phyloP scores from a whole-genome alignment of 768 basidiomycete genomes.

The Ramaria rubella region DNA sequence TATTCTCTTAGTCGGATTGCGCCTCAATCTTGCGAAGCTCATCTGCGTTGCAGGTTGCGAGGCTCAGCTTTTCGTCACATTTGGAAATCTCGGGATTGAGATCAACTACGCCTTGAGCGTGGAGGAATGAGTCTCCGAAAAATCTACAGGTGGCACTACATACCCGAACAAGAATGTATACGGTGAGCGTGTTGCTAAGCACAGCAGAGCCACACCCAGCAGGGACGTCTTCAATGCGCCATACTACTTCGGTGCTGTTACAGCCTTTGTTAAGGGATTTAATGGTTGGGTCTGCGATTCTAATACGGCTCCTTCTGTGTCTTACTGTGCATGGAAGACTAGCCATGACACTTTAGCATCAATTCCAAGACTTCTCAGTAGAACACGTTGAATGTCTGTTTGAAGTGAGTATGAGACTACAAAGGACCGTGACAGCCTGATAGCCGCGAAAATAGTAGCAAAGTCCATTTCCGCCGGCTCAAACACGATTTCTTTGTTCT shows the following conservation, averaged over 20 bases:
- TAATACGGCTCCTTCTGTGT: constrained; percentile 60
- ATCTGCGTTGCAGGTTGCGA: constrained; percentile 59
- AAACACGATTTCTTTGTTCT: constrained; percentile 60
- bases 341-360: too few species aligned
- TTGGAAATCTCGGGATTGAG: constrained; percentile 83
- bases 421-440: constrained; percentile 76
- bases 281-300: constrained; percentile 71
- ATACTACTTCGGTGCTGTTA: constrained; percentile 65
- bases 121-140: not conserved
- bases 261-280: constrained; percentile 82
- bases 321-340: constrained; percentile 66
- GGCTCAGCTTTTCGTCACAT: constrained; percentile 81
- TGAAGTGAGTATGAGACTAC: constrained; percentile 88
- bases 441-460: constrained; percentile 72
- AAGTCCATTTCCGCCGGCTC: constrained; percentile 77
- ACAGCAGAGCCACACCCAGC: constrained; percentile 82
- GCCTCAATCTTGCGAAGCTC: constrained; percentile 71
- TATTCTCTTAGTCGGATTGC: constrained; percentile 70
- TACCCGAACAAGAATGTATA: constrained; percentile 84
- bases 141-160: constrained; percentile 18
- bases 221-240: constrained; percentile 62
- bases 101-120: constrained; percentile 76
- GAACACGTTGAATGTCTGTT: constrained; percentile 76
- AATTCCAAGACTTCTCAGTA: too few species aligned
- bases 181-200: constrained; percentile 65